Conservation (phyloP, 208 protist genomes). For the Naegleria fowleri region DNA sequence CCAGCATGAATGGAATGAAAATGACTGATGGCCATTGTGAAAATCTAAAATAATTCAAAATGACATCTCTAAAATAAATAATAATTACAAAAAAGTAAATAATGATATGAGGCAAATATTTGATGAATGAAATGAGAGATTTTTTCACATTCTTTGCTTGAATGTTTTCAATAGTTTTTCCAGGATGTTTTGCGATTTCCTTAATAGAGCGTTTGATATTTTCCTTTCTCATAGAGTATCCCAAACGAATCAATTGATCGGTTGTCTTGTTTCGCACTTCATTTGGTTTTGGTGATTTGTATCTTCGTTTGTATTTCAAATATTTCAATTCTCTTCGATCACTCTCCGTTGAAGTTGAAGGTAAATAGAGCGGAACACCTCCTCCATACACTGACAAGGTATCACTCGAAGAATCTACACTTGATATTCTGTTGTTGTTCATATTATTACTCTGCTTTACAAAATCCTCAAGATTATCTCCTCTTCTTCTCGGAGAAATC, state of each 20-base stretch:
- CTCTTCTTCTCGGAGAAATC: not conserved
- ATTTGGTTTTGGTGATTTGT: not conserved
- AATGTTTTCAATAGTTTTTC: not conserved
- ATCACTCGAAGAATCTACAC: not conserved
- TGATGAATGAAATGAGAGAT: not conserved
- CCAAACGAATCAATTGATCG: not conserved
- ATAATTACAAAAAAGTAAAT: not conserved
- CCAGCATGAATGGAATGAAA: not conserved
- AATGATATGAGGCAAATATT: not conserved
- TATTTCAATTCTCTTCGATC: not conserved
- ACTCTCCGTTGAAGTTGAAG: not conserved
- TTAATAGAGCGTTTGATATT: not conserved
- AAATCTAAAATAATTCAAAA: not conserved
- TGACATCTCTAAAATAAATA: not conserved
- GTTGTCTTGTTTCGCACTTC: not conserved
- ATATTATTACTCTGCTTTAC: not conserved
- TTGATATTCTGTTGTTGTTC: not conserved
- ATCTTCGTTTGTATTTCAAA: not conserved
- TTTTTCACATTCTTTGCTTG: not conserved
- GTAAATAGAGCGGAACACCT: not conserved
- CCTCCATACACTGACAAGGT: not conserved
- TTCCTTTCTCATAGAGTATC: not conserved
- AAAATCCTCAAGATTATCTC: not conserved
- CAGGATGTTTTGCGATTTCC: not conserved
- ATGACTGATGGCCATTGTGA: not conserved